phyloP scores from a whole-genome alignment of 192 early-diverging fungal genomes.

The Linnemannia hyalina region DNA sequence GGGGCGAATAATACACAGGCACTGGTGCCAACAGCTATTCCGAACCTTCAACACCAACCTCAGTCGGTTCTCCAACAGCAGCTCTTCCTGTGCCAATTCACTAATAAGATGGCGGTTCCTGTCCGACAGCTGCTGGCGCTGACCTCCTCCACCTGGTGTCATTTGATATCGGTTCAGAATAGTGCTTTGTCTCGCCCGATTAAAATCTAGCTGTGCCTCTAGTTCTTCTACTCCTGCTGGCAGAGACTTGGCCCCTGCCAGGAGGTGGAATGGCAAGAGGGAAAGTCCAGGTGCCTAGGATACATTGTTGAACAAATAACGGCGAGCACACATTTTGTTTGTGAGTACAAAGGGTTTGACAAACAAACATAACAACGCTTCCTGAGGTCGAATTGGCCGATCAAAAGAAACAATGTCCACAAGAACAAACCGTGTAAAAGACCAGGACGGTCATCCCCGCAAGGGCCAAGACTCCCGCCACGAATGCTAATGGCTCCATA shows the following conservation, averaged over 20 bases:
- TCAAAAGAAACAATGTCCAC: not conserved
- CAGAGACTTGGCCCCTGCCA: slow-evolving; percentile 29
- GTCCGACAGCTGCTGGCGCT: slow-evolving; percentile 15
- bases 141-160: not conserved
- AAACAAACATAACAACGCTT: not conserved
- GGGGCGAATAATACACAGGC: slow-evolving; percentile 37
- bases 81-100: slow-evolving; percentile 31
- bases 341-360: too few species aligned
- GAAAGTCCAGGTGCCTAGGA: slow-evolving; percentile 45
- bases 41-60: slow-evolving; percentile 13
- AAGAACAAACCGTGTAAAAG: slow-evolving; percentile 62
- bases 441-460: slow-evolving; percentile 67
- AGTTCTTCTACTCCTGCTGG: slow-evolving; percentile 15
- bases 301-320: not conserved
- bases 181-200: slow-evolving; percentile 24
- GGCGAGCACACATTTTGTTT: not conserved
- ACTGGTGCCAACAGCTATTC: slow-evolving; percentile 37
- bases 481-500: slow-evolving; percentile 57
- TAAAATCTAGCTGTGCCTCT: slow-evolving; percentile 11
- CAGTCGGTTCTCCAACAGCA: slow-evolving; percentile 26
- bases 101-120: slow-evolving; percentile 22
- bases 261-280: slow-evolving; percentile 33
- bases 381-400: not conserved
- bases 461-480: slow-evolving; percentile 59
- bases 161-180: slow-evolving; percentile 31